Conservation (phyloP, 176 grass and related monocot species). For the Aegilops longissima region DNA sequence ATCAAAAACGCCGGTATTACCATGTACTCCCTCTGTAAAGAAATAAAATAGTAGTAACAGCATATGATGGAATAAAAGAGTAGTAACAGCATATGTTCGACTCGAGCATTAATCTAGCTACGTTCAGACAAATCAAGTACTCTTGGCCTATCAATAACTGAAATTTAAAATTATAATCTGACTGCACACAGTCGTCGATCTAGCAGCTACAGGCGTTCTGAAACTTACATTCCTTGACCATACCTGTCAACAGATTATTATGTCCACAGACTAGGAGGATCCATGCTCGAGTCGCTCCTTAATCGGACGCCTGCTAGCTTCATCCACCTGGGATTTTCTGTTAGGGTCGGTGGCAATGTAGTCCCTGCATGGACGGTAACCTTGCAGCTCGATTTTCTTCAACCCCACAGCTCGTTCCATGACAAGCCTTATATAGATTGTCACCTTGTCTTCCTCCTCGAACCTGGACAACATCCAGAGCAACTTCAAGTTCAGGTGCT, state of each 20-base stretch:
- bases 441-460: constrained; percentile 10
- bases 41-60: no score
- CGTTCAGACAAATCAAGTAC: no score
- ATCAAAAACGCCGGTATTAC: no score
- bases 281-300: background rate
- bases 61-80: no score
- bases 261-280: background rate
- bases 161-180: no score
- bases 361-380: background rate
- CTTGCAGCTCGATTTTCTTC: no score
- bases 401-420: background rate
- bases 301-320: background rate
- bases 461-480: background rate
- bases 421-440: background rate
- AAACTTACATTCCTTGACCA: background rate
- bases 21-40: no score
- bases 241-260: background rate
- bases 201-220: no score
- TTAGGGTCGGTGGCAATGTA: background rate
- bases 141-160: no score
- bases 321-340: background rate
- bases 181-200: no score
- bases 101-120: no score
- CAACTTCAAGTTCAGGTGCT: background rate
- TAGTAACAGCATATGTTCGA: no score